These are phyloP conservation scores for Infundibulicybe gibba DNA, from an alignment of 768 basidiomycete genomes.

Conservation along the genomic window DNA sequence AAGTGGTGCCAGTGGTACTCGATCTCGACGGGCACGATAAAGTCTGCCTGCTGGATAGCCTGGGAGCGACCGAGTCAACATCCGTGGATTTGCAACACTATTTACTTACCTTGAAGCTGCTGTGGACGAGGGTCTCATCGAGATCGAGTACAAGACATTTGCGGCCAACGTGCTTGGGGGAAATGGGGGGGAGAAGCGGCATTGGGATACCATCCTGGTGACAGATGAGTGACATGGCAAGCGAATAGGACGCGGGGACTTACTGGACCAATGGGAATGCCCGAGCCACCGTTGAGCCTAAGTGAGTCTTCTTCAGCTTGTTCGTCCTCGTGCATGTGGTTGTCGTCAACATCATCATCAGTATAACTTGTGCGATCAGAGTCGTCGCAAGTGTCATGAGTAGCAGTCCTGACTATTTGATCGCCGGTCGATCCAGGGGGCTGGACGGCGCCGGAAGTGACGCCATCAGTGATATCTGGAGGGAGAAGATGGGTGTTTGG, in stretches of 20 bases:
- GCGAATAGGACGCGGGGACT: conserved; percentile 24
- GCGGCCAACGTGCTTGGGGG: conserved; percentile 77
- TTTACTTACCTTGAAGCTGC: conserved; percentile 86
- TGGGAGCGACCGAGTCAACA: conserved; percentile 25
- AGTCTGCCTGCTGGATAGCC: conserved; percentile 93
- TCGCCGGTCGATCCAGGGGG: conserved; percentile 79
- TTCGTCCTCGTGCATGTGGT: conserved; percentile 42
- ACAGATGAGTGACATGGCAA: conserved; percentile 2
- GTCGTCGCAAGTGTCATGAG: conserved; percentile 46
- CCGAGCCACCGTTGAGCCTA: conserved; percentile 86
- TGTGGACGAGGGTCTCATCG: conserved; percentile 97
- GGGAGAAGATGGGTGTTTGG: conserved; percentile 35
- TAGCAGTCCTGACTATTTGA: conserved; percentile 29
- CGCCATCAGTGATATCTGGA: conserved; percentile 74
- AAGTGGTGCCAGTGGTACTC: conserved; percentile 98
- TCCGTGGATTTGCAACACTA: background rate
- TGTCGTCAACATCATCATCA: conserved; percentile 58
- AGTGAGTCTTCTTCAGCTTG: conserved; percentile 90
- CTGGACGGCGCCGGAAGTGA: conserved; percentile 87
- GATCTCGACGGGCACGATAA: conserved; percentile 98
- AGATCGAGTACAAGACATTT: conserved; percentile 97
- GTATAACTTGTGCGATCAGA: conserved; percentile 63
- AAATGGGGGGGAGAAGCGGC: conserved; percentile 82
- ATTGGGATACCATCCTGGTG: conserved; percentile 76
- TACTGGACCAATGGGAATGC: conserved; percentile 91